A percentile compares a stretch with the other conserved stretches of the same genome.
phyloP scores from a whole-genome alignment of 2,329 filamentous ascomycete genomes.

The Ophiostoma sp. region DNA sequence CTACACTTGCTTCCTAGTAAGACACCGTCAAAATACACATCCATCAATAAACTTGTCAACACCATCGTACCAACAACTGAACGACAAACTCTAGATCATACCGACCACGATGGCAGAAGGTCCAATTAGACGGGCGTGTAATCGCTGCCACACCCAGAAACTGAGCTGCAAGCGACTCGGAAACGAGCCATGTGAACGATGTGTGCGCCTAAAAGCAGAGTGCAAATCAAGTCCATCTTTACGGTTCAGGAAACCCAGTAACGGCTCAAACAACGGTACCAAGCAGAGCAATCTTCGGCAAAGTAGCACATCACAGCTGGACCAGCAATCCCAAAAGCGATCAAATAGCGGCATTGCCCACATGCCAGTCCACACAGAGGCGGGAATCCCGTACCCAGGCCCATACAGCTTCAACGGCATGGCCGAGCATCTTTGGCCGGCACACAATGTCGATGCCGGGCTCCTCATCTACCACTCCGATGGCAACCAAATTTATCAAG shows the following conservation, averaged over 20 bases:
- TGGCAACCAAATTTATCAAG: slow-evolving; percentile 22
- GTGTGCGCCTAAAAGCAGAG: slow-evolving; percentile 43
- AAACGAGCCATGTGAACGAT: slow-evolving; percentile 46
- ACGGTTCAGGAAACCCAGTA: slow-evolving; percentile 30
- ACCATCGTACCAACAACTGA: no score
- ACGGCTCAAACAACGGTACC: slow-evolving; percentile 27
- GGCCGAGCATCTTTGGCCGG: slow-evolving; percentile 22
- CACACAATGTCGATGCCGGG: slow-evolving; percentile 16
- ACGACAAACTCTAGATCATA: neutral
- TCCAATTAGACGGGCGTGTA: slow-evolving; percentile 45
- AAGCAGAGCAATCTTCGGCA: slow-evolving; percentile 3
- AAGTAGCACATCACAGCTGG: neutral
- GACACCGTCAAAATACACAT: neutral
- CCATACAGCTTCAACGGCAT: slow-evolving; percentile 26
- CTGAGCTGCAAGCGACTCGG: slow-evolving; percentile 47
- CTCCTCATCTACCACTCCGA: slow-evolving; percentile 20
- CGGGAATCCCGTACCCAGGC: slow-evolving; percentile 16
- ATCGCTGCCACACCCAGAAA: slow-evolving; percentile 50
- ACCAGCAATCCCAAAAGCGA: neutral
- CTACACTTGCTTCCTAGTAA: neutral
- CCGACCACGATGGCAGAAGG: slow-evolving; percentile 25
- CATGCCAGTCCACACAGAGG: neutral
- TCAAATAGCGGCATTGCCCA: neutral
- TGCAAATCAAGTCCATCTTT: slow-evolving; percentile 48
- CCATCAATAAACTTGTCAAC: neutral